Evolutionary conservation across 2,329 filamentous ascomycete genomes (phyloP).

Genomic region (Lasiodiplodia sp.): DNA sequence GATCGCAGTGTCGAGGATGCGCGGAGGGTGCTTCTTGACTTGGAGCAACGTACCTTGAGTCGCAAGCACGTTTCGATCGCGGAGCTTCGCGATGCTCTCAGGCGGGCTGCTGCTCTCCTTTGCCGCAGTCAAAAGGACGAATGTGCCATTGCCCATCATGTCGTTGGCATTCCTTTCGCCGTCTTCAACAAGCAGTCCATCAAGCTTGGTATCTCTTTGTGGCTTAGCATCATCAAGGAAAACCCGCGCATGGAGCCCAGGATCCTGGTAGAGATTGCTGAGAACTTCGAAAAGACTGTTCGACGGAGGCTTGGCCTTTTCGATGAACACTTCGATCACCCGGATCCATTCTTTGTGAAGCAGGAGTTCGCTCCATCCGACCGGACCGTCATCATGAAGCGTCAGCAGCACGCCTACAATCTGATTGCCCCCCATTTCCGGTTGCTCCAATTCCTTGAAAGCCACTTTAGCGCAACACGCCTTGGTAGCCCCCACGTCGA

Average conservation of each 20-base stretch:
- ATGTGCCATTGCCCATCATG: constrained; percentile 80
- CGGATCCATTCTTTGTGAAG: constrained; percentile 86
- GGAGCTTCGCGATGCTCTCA: constrained; percentile 81
- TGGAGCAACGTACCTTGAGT: constrained; percentile 74
- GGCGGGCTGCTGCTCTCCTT: constrained; percentile 83
- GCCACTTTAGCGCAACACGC: constrained; percentile 94
- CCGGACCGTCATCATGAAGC: constrained; percentile 73
- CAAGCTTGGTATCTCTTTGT: constrained; percentile 92
- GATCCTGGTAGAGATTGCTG: constrained; percentile 83
- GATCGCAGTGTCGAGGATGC: constrained; percentile 58
- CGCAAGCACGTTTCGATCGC: constrained; percentile 74
- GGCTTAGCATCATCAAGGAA: constrained; percentile 96
- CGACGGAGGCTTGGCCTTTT: constrained; percentile 82
- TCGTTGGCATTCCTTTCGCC: constrained; percentile 91
- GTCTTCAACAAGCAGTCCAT: constrained; percentile 96
- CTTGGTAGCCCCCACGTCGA: constrained; percentile 84
- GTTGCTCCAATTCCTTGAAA: constrained; percentile 86
- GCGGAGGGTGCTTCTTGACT: constrained; percentile 69
- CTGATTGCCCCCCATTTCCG: constrained; percentile 85
- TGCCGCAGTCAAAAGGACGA: constrained; percentile 80
- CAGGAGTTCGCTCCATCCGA: constrained; percentile 95
- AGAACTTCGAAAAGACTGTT: constrained; percentile 89
- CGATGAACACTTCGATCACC: constrained; percentile 64
- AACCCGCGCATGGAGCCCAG: constrained; percentile 88
- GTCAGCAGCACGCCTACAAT: constrained; percentile 81